Evolutionary conservation across 345 rosid genomes (phyloP), one percentile per base, ranked within the genome.

Genomic region (Schrenkiella parvula): DNA sequence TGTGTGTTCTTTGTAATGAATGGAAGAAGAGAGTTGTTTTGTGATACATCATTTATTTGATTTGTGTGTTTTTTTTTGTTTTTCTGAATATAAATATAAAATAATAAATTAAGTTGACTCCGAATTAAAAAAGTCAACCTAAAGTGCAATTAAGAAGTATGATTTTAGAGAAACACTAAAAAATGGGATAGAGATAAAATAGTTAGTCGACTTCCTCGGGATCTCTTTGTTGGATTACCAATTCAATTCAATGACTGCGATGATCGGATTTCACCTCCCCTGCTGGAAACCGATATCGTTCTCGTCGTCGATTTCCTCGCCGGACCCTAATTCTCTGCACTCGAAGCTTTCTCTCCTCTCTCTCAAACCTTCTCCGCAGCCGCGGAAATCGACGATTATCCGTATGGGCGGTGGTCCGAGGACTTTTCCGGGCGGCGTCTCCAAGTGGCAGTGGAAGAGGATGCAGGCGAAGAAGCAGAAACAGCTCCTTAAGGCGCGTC

Each of bases 401-500:
- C 89, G 95, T 21, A 89, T 89, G 96, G 96, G 97, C 60, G 96
- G 93, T 6, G 92, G 91, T 43, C 97, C 95, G 18, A 75, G 95
- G 35, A 95, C 96, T 4, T 95, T 61, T 60, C 96, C 93, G 0
- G 97, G 93, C 29, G 96, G 97, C 0, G 90, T 91, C 0, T 87
- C 95, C 6, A 89, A 88, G 77, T 95, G 97, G 96, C 93, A 86
- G 28, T 95, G 97, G 97, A 95, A 87, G 76, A 85, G 95, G 12
- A 89, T 91, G 97, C 99, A 91, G 35, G 86, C 88, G 28, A 89
- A 88, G 79, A 93, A 93, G 73, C 88, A 86, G 67, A 89, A 88
- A 43, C 96, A 89, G 75, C 96, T 95, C 60, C 93, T 86, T 53
- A 84, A 87, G 29, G 97, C 95, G 4, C 72, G 97, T 1, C 75